Conservation (phyloP, 805 yeast species). For the Spathaspora girioi region DNA sequence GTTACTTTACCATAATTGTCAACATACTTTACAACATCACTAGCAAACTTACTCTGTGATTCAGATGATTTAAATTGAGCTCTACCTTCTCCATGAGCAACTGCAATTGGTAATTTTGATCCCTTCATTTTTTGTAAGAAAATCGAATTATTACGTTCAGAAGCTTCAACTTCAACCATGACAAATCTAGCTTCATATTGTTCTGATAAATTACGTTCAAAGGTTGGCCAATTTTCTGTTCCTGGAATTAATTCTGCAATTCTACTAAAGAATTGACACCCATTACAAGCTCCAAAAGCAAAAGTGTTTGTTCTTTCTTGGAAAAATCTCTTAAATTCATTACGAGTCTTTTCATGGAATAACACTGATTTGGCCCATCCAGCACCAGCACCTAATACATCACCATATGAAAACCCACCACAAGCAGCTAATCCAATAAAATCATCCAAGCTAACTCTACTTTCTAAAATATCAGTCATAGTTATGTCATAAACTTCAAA, state of each 20-base stretch:
- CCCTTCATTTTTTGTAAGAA: conserved; percentile 90
- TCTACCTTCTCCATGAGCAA: conserved; percentile 98
- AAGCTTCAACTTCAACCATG: conserved; percentile 69
- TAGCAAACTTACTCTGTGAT: conserved; percentile 43
- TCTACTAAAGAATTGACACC: conserved; percentile 93
- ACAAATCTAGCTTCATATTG: conserved; percentile 95
- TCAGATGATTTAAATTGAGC: conserved; percentile 60
- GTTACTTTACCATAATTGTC: conserved; percentile 89
- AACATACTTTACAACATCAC: conserved; percentile 70
- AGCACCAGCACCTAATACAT: conserved; percentile 96
- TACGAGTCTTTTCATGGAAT: conserved; percentile 72
- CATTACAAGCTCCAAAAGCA: conserved; percentile 98
- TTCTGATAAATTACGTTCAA: conserved; percentile 86
- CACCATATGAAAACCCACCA: conserved; percentile 99
- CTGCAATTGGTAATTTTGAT: conserved; percentile 92
- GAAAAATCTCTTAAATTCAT: conserved; percentile 78
- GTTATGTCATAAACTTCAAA: conserved; percentile 93
- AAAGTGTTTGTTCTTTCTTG: conserved; percentile 85
- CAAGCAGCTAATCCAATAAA: conserved; percentile 96
- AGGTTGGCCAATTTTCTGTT: conserved; percentile 91
- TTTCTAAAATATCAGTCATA: conserved; percentile 86
- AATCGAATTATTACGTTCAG: conserved; percentile 52
- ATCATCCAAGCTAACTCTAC: conserved; percentile 65
- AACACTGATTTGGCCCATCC: conserved; percentile 98
- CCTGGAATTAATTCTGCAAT: conserved; percentile 88